These are phyloP conservation scores for Albugo laibachii DNA, from an alignment of 352 stramenopile species.

Conservation along the genomic window DNA sequence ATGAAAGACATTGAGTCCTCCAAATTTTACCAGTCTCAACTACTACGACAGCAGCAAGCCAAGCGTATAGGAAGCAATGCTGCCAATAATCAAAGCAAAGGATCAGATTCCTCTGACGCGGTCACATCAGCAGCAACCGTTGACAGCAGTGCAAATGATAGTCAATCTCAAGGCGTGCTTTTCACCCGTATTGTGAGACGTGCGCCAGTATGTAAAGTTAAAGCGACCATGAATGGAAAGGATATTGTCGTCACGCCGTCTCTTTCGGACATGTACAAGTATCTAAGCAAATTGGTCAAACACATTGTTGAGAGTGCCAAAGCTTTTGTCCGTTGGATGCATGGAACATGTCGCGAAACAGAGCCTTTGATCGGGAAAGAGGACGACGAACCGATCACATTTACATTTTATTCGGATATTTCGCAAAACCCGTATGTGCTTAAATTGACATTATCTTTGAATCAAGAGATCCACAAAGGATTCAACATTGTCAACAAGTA, in stretches of 20 bases:
- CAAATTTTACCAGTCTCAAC: constrained; percentile 14
- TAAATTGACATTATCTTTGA: constrained; percentile 87
- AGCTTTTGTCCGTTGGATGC: constrained; percentile 89
- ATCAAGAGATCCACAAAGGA: constrained; percentile 87
- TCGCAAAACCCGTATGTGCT: constrained; percentile 90
- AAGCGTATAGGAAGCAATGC: no score
- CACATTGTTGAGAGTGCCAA: constrained; percentile 90
- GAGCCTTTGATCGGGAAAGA: constrained; percentile 76
- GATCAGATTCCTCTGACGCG: neutral
- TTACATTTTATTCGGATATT: constrained; percentile 91
- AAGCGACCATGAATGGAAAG: constrained; percentile 88
- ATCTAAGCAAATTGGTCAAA: constrained; percentile 85
- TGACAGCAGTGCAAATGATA: neutral
- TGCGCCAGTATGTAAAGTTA: constrained; percentile 84
- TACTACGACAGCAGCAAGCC: no score
- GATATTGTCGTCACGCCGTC: constrained; percentile 88
- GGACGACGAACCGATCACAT: constrained; percentile 87
- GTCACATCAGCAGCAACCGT: neutral
- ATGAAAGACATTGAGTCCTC: constrained; percentile 67
- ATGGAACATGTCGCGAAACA: constrained; percentile 85
- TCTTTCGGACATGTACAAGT: constrained; percentile 91
- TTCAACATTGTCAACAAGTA: constrained; percentile 91
- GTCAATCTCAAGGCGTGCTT: neutral
- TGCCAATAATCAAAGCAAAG: neutral
- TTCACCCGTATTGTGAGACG: constrained; percentile 13